Evolutionary conservation across 495 filamentous ascomycete species (phyloP).

Genomic region (Penicillium odoratum): DNA sequence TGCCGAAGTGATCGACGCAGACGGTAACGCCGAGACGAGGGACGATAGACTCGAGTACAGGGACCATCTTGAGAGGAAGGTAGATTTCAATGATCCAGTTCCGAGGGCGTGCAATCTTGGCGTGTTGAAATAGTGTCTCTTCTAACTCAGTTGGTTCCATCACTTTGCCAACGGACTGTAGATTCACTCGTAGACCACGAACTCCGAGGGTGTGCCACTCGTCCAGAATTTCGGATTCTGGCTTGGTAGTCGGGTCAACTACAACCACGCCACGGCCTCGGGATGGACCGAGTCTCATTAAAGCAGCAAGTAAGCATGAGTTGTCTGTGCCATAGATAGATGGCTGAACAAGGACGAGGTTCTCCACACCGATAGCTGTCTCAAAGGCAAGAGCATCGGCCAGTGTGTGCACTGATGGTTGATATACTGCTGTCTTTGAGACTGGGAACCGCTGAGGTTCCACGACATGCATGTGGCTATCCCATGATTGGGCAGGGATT

Average conservation of each 20-base stretch:
- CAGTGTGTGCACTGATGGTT: constrained; percentile 38
- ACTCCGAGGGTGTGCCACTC: constrained; percentile 52
- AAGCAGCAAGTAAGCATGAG: constrained; percentile 50
- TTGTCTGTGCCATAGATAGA: constrained; percentile 55
- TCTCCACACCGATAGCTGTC: constrained; percentile 37
- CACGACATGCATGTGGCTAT: constrained; percentile 56
- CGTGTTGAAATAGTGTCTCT: constrained; percentile 40
- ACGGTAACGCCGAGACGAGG: constrained; percentile 45
- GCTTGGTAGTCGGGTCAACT: constrained; percentile 43
- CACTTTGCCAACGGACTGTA: constrained; percentile 45
- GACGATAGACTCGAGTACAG: constrained; percentile 41
- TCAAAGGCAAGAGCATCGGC: constrained; percentile 44
- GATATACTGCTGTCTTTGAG: constrained; percentile 37
- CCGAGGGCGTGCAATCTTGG: constrained; percentile 40
- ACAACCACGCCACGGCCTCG: constrained; percentile 52
- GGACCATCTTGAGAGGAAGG: constrained; percentile 42
- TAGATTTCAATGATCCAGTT: constrained; percentile 54
- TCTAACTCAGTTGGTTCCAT: constrained; percentile 36
- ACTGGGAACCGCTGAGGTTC: constrained; percentile 44
- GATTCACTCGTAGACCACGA: constrained; percentile 52
- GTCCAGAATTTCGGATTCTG: constrained; percentile 28
- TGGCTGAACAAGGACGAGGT: constrained; percentile 52
- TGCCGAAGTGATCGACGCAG: constrained; percentile 53
- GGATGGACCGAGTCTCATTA: constrained; percentile 38
- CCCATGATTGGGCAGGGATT: constrained; percentile 46